Percentiles rank a stretch among this genome's conserved stretches.
Evolutionary conservation across 2,329 filamentous ascomycete species (phyloP).

Genomic region (Ascochyta viciae-villosae): DNA sequence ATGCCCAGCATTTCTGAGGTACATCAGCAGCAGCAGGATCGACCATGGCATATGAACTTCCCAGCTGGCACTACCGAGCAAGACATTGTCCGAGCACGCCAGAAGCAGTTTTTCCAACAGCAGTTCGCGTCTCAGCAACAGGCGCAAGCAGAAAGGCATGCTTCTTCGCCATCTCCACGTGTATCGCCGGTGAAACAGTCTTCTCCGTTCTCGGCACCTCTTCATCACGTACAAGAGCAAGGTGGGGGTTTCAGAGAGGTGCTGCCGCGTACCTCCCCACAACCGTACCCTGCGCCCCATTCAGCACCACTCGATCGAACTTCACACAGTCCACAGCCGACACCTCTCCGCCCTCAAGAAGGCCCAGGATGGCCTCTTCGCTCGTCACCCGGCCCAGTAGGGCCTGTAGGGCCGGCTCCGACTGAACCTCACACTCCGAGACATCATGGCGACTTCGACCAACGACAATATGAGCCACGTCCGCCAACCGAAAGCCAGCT

Average conservation of each 20-base stretch:
- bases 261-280: slow-evolving; percentile 40
- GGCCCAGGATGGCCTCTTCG: slow-evolving; percentile 34
- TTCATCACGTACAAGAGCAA: slow-evolving; percentile 20
- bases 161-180: slow-evolving; percentile 42
- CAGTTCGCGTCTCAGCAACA: slow-evolving; percentile 44
- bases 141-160: slow-evolving; percentile 39
- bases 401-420: slow-evolving; percentile 36
- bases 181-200: slow-evolving; percentile 32
- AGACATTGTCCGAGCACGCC: slow-evolving; percentile 46
- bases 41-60: slow-evolving; percentile 45
- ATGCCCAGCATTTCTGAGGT: slow-evolving; percentile 49
- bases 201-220: slow-evolving; percentile 20
- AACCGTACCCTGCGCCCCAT: slow-evolving; percentile 31
- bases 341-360: slow-evolving; percentile 30
- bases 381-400: slow-evolving; percentile 32
- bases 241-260: slow-evolving; percentile 46
- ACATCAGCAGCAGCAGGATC: slow-evolving; percentile 29
- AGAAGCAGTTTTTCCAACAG: slow-evolving; percentile 46
- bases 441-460: slow-evolving; percentile 16
- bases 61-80: slow-evolving; percentile 45
- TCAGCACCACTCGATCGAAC: slow-evolving; percentile 16
- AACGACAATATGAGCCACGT: slow-evolving; percentile 11
- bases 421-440: slow-evolving; percentile 36
- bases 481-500: slow-evolving; percentile 7
- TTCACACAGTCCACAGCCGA: slow-evolving; percentile 23